phyloP scores from a whole-genome alignment of 2,329 filamentous ascomycete species.

The Talaromyces verruculosus region DNA sequence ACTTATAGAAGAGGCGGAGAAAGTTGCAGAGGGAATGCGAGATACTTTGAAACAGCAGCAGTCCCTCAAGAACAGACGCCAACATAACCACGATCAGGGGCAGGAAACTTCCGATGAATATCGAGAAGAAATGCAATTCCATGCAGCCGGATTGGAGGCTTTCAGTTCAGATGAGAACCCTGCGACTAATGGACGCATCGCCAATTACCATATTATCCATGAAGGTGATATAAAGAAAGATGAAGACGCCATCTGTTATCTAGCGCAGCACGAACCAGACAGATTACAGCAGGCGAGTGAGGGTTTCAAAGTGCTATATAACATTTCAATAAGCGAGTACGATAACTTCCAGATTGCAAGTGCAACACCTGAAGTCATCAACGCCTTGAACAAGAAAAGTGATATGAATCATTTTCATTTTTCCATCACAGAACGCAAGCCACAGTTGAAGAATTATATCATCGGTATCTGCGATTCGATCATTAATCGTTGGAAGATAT shows the following conservation, averaged over 20 bases:
- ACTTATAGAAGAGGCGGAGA: neutral
- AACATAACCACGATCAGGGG: neutral
- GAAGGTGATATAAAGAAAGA: neutral
- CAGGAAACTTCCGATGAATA: neutral
- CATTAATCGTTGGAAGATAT: neutral
- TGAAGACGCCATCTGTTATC: neutral
- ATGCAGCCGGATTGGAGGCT: neutral
- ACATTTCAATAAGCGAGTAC: conserved; percentile 3
- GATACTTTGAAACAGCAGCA: neutral
- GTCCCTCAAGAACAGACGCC: neutral
- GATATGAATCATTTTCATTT: conserved; percentile 1
- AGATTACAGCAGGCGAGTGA: neutral
- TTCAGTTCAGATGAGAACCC: neutral
- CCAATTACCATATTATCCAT: neutral
- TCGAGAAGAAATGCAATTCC: neutral
- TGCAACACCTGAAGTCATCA: neutral
- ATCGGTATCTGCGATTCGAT: neutral
- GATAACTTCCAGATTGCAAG: neutral
- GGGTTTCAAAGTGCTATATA: neutral
- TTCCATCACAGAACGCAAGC: neutral
- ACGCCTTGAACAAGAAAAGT: conserved; percentile 1
- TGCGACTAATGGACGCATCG: neutral
- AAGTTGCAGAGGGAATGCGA: neutral
- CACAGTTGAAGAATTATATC: neutral
- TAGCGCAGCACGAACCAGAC: neutral